Evolutionary conservation across 192 early-diverging fungal species (phyloP).

Genomic region (Backusella macrospora): DNA sequence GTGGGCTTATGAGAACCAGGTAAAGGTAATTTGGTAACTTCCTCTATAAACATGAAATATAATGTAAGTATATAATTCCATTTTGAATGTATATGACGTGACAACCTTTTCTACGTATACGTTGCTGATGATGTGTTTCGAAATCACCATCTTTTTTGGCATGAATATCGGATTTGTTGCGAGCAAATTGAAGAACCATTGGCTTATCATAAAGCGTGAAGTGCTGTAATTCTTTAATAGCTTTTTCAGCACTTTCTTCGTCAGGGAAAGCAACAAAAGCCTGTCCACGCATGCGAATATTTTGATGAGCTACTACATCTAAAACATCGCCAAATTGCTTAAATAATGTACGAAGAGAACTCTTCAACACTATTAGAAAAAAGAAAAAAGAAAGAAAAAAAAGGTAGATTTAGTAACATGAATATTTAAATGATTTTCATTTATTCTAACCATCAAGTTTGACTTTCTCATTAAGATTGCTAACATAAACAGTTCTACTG

Average conservation of each 20-base stretch:
- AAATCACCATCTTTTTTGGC: constrained; percentile 69
- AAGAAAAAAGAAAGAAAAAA: constrained; percentile 5
- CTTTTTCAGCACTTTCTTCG: constrained; percentile 70
- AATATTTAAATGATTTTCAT: not conserved
- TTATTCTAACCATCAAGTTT: constrained; percentile 55
- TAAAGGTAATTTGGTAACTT: constrained; percentile 26
- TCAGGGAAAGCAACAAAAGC: constrained; percentile 88
- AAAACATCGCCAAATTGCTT: constrained; percentile 83
- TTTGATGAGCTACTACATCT: constrained; percentile 77
- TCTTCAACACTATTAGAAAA: constrained; percentile 63
- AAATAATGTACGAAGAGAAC: constrained; percentile 78
- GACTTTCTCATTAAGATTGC: constrained; percentile 80
- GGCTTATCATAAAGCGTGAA: constrained; percentile 84
- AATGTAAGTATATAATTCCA: not conserved
- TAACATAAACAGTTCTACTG: constrained; percentile 76
- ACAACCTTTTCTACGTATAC: constrained; percentile 67
- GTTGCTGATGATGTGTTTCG: constrained; percentile 63
- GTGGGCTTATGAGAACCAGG: constrained; percentile 39
- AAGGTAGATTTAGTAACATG: not conserved
- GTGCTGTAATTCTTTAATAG: constrained; percentile 82
- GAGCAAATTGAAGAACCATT: constrained; percentile 73
- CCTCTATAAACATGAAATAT: constrained; percentile 10
- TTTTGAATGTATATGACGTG: no score
- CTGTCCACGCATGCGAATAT: constrained; percentile 89
- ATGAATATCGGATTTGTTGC: constrained; percentile 59